phyloP scores from a whole-genome alignment of 208 protist species.

The Leishmania guyanensis region DNA sequence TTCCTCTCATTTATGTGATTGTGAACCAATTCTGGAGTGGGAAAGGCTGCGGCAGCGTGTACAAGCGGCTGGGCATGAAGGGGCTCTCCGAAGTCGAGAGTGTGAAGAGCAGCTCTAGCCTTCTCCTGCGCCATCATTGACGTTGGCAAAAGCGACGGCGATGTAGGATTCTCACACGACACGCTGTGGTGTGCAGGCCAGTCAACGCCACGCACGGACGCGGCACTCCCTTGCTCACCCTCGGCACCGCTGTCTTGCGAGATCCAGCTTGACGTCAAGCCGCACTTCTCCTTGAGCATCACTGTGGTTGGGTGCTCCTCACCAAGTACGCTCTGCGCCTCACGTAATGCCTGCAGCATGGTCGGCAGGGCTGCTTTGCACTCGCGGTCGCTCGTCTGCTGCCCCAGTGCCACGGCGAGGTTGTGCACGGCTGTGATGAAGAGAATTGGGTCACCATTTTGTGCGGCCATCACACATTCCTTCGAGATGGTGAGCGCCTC shows the following conservation, averaged over 20 bases:
- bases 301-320: constrained; percentile 66
- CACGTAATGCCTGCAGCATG: constrained; percentile 73
- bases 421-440: constrained; percentile 86
- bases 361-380: constrained; percentile 56
- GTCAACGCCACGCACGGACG: neutral
- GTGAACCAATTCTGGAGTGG: neutral
- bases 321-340: constrained; percentile 59
- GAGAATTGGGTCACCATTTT: constrained; percentile 60
- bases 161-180: neutral
- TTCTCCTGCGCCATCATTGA: constrained; percentile 14
- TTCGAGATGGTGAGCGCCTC: constrained; percentile 69
- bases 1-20: too few species aligned
- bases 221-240: too few species aligned
- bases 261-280: constrained; percentile 43
- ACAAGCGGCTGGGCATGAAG: neutral
- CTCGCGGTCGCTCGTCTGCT: constrained; percentile 47
- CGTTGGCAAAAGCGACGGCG: neutral
- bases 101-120: constrained; percentile 37
- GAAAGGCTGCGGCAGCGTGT: neutral
- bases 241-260: neutral
- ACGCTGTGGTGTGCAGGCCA: too few species aligned
- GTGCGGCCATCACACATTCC: constrained; percentile 61
- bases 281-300: constrained; percentile 73
- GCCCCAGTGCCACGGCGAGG: constrained; percentile 70
- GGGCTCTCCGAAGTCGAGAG: constrained; percentile 39